Percentiles rank a stretch among this genome's conserved stretches.
These are phyloP conservation scores for Ganoderma meredithae DNA, from an alignment of 1,284 basidiomycete genomes.

Conservation along the genomic window DNA sequence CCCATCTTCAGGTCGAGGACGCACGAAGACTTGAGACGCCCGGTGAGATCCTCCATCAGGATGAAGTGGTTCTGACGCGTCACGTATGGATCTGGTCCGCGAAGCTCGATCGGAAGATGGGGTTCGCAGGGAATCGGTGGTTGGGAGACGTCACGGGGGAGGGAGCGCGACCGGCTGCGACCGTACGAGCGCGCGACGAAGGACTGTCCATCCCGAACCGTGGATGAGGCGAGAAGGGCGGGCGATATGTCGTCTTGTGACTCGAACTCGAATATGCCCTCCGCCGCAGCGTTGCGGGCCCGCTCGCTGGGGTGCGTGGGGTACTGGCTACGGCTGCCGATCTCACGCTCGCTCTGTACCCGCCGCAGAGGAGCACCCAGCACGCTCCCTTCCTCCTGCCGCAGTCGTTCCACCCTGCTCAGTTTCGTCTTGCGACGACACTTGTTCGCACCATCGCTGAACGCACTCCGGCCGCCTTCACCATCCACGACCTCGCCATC, in stretches of 20 bases:
- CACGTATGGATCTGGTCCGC: conserved; percentile 46
- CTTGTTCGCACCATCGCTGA: conserved; percentile 45
- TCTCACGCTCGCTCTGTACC: conserved; percentile 61
- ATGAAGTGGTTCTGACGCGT: conserved; percentile 97
- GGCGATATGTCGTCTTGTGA: conserved; percentile 35
- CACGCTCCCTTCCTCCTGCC: conserved; percentile 40
- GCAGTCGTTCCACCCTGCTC: conserved; percentile 48
- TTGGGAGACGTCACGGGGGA: conserved; percentile 32
- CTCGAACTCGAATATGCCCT: conserved; percentile 59
- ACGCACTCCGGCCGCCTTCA: conserved; percentile 49
- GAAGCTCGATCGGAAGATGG: conserved; percentile 35
- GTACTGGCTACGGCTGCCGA: conserved; percentile 29
- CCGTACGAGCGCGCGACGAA: conserved; percentile 45
- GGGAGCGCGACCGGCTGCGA: conserved; percentile 65
- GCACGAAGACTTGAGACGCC: conserved; percentile 91
- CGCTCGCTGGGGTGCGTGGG: conserved; percentile 26
- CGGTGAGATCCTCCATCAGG: conserved; percentile 98
- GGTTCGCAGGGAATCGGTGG: conserved; percentile 16
- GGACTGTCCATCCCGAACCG: conserved; percentile 29
- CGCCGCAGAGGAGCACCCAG: conserved; percentile 56
- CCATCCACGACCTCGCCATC: conserved; percentile 52
- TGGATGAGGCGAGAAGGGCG: conserved; percentile 2
- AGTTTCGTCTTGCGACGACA: conserved; percentile 42
- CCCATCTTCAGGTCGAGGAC: conserved; percentile 99
- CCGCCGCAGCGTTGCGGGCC: conserved; percentile 33